These are phyloP conservation scores for Biscogniauxia sp. DNA, from an alignment of 2,329 filamentous ascomycete species.

Conservation along the genomic window DNA sequence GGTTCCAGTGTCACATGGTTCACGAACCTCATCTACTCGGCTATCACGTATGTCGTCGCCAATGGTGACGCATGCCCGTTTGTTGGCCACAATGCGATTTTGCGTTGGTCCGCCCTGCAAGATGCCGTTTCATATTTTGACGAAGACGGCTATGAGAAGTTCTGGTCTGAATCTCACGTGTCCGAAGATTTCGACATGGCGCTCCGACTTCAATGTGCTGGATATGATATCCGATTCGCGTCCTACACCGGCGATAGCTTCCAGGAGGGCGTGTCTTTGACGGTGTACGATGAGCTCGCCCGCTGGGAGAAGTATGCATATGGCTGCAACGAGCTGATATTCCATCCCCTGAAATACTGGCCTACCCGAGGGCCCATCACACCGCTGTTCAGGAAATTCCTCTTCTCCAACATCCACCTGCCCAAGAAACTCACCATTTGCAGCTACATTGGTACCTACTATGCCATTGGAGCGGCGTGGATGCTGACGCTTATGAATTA, in stretches of 20 bases:
- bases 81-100: constrained; percentile 76
- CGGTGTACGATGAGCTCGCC: constrained; percentile 79
- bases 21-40: constrained; percentile 72
- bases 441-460: constrained; percentile 78
- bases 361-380: constrained; percentile 73
- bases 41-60: constrained; percentile 73
- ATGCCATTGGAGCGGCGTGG: constrained; percentile 75
- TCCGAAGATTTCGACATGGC: constrained; percentile 84
- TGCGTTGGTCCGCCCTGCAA: constrained; percentile 74
- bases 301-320: constrained; percentile 89
- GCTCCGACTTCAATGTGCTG: constrained; percentile 68
- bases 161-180: constrained; percentile 78
- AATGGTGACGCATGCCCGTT: constrained; percentile 77
- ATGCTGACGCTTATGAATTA: constrained; percentile 72
- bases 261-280: constrained; percentile 80
- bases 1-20: constrained; percentile 63
- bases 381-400: constrained; percentile 71
- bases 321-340: constrained; percentile 78
- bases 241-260: constrained; percentile 75
- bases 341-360: constrained; percentile 76
- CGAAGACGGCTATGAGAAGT: constrained; percentile 72
- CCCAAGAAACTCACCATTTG: constrained; percentile 74
- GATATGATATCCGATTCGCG: constrained; percentile 71
- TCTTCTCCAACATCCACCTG: constrained; percentile 70
- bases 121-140: constrained; percentile 65